Conservation (phyloP, 2,329 filamentous ascomycete genomes). For the Penicillium sp. region DNA sequence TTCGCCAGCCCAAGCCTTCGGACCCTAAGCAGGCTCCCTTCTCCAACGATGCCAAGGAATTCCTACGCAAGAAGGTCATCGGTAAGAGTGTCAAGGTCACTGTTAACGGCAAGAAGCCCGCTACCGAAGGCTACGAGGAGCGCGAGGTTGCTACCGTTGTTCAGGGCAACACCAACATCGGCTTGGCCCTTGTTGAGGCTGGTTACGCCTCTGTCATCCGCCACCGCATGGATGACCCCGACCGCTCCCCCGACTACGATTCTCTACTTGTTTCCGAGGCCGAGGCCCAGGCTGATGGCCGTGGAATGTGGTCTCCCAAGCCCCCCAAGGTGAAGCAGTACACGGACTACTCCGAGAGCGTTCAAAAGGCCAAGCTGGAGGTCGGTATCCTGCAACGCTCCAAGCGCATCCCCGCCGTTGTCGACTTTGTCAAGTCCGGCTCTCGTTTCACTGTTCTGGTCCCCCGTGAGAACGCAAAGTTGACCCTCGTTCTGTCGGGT, state of each 20-base stretch:
- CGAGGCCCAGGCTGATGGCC: constrained; percentile 79
- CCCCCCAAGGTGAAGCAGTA: constrained; percentile 81
- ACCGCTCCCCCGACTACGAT: constrained; percentile 93
- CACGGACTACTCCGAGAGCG: constrained; percentile 86
- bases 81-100: constrained; percentile 92
- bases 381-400: constrained; percentile 85
- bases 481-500: constrained; percentile 92
- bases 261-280: constrained; percentile 54
- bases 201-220: constrained; percentile 94
- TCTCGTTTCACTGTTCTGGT: constrained; percentile 92
- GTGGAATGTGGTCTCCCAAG: constrained; percentile 95
- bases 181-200: constrained; percentile 82
- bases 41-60: constrained; percentile 93
- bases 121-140: constrained; percentile 88
- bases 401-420: constrained; percentile 88
- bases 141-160: constrained; percentile 91
- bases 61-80: constrained; percentile 88
- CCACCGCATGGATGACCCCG: constrained; percentile 91
- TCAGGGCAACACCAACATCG: constrained; percentile 84
- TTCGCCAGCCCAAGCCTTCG: constrained; percentile 87
- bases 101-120: constrained; percentile 89
- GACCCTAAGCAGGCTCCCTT: constrained; percentile 89
- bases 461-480: constrained; percentile 89
- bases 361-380: constrained; percentile 96
- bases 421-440: constrained; percentile 97